Evolutionary conservation across 805 yeast genomes (phyloP).

Genomic region (Scheffersomyces amazonensis): DNA sequence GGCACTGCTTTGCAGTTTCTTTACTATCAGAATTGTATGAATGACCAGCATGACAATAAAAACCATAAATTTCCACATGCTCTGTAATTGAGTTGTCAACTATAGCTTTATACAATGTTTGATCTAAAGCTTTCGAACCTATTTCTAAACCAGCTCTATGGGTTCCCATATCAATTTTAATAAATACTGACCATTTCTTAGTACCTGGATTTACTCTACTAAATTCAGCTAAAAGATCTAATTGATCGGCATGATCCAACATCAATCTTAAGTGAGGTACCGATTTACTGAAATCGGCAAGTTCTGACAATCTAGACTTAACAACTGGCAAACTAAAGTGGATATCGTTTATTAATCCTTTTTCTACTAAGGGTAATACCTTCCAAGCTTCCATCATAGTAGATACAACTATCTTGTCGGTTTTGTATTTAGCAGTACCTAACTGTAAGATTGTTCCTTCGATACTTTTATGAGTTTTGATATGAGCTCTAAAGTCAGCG

Average conservation of each 20-base stretch:
- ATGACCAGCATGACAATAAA: slow-evolving; percentile 80
- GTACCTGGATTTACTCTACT: slow-evolving; percentile 16
- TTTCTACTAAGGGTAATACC: slow-evolving; percentile 35
- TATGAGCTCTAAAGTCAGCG: slow-evolving; percentile 62
- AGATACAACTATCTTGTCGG: slow-evolving; percentile 59
- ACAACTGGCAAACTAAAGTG: slow-evolving; percentile 44
- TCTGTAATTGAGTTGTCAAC: slow-evolving; percentile 18
- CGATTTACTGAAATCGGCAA: slow-evolving; percentile 39
- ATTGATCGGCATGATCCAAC: slow-evolving; percentile 60
- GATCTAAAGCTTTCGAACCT: slow-evolving; percentile 31
- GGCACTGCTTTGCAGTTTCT: slow-evolving; percentile 43
- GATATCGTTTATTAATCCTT: slow-evolving; percentile 34
- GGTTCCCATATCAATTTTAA: slow-evolving; percentile 72
- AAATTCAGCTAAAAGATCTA: slow-evolving; percentile 44
- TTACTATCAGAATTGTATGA: slow-evolving; percentile 52
- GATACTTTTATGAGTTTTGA: slow-evolving; percentile 70
- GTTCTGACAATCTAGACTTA: slow-evolving; percentile 46
- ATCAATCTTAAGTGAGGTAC: slow-evolving; percentile 51
- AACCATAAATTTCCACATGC: slow-evolving; percentile 53
- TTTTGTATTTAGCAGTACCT: slow-evolving; percentile 30
- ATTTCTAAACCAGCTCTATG: slow-evolving; percentile 58
- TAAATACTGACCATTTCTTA: slow-evolving; percentile 58
- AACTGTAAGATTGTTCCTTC: slow-evolving; percentile 59
- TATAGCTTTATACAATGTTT: slow-evolving; percentile 29
- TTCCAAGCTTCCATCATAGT: slow-evolving; percentile 68